These are phyloP conservation scores for Mycena sanguinolenta DNA, from an alignment of 768 basidiomycete species.

Conservation along the genomic window DNA sequence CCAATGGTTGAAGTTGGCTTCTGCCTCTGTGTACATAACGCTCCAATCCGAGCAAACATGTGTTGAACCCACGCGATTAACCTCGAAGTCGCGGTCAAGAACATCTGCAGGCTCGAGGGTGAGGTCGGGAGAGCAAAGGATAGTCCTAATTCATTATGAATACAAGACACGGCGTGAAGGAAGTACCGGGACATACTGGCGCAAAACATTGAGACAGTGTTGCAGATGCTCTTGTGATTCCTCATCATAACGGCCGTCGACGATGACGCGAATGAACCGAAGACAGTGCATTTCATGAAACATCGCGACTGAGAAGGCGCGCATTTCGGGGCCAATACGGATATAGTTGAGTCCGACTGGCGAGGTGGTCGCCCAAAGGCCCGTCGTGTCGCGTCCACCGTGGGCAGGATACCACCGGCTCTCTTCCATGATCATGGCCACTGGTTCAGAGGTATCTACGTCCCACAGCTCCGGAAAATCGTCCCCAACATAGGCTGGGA, in stretches of 20 bases:
- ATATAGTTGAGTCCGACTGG: slow-evolving; percentile 47
- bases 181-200: slow-evolving; percentile 24
- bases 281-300: slow-evolving; percentile 53
- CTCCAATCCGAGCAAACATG: slow-evolving; percentile 46
- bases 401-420: slow-evolving; percentile 45
- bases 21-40: slow-evolving; percentile 35
- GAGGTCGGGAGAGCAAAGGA: slow-evolving; percentile 38
- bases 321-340: slow-evolving; percentile 45
- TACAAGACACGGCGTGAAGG: neutral
- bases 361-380: slow-evolving; percentile 45
- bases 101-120: slow-evolving; percentile 40
- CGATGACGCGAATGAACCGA: slow-evolving; percentile 37
- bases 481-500: slow-evolving; percentile 44
- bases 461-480: slow-evolving; percentile 47
- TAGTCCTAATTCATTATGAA: neutral
- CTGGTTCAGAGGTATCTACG: slow-evolving; percentile 29
- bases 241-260: slow-evolving; percentile 30
- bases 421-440: slow-evolving; percentile 46
- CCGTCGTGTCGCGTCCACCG: slow-evolving; percentile 38
- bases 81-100: slow-evolving; percentile 32
- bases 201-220: slow-evolving; percentile 41
- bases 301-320: slow-evolving; percentile 47
- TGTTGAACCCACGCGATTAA: slow-evolving; percentile 35
- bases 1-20: slow-evolving; percentile 45
- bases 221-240: slow-evolving; percentile 34